Percentiles rank a stretch among this genome's conserved stretches.
Evolutionary conservation across 495 filamentous ascomycete species (phyloP).

Genomic region (Hapsidospora chrysogenum): DNA sequence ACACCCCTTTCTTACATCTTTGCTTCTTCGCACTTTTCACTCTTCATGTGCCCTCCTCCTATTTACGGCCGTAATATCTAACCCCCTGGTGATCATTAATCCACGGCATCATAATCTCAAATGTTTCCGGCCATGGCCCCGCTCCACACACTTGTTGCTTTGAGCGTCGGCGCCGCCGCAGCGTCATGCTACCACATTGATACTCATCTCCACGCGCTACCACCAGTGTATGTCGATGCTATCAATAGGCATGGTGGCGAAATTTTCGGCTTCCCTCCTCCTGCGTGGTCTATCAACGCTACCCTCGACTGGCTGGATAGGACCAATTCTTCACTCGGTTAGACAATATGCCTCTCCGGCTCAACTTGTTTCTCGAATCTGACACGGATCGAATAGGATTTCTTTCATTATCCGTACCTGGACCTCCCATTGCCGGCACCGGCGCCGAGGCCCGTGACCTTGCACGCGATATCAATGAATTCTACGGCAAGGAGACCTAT

Average conservation of each 20-base stretch:
- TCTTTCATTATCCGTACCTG: background rate
- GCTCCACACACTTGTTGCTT: no score
- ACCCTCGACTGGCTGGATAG: background rate
- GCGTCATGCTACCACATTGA: background rate
- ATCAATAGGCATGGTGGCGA: background rate
- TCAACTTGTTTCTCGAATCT: background rate
- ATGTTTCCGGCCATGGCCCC: background rate
- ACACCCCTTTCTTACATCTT: no score
- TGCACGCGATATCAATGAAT: background rate
- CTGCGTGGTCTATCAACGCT: background rate
- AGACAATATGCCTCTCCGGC: background rate
- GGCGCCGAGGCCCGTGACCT: background rate
- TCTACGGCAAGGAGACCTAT: background rate
- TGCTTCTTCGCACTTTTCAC: no score
- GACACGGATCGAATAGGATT: background rate
- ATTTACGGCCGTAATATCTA: no score
- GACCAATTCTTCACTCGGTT: background rate
- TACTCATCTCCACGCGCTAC: background rate
- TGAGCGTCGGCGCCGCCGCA: background rate
- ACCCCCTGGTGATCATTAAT: no score
- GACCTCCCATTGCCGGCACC: background rate
- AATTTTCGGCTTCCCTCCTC: background rate
- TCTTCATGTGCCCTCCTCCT: no score
- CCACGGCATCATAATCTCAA: no score
- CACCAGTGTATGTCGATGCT: background rate